Evolutionary conservation across 345 rosid genomes (phyloP), one percentile per base, ranked within the genome.

Genomic region (Populus euphratica): DNA sequence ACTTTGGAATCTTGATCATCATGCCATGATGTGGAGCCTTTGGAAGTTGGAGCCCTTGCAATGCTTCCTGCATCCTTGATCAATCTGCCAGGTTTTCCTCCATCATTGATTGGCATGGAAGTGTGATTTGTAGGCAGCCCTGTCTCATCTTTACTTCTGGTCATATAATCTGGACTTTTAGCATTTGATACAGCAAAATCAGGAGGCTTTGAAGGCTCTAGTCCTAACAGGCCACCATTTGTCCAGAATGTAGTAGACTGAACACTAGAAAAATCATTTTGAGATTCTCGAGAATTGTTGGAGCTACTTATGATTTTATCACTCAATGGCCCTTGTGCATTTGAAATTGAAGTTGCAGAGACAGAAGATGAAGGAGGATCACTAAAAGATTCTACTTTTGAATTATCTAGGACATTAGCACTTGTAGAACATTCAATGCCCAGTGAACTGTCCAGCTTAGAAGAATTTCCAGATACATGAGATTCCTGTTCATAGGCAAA

Each of bases 201-300:
- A 77, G 96, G 94, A 81, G 99, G 99, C 76, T 92, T 96, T 59
- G 94, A 90, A 65, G 99, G 99, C 66, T 88, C 82, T 76, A 93
- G 98, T 73, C 99, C 99, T 69, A 96, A 85, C 68, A 96, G 88
- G 64, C 96, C 88, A 36, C 99, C 98, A 75, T 96, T 96, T 77
- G 97, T 96, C 99, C 99, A 96, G 81, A 93, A 81, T 47, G 84
- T 82, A 59, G 91, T 88, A 44, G 97, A 68, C 75, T 78, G 86
- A 77, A 77, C 79, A 59, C 74, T 69, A 43, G 85, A 73, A 80
- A 70, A 75, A 79, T 85, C 85, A 65, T 83, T 33, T 27, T 76
- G 85, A 73, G 91, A 73, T 77, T 85, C 88, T 68, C 69, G 88
- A 81, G 83, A 76, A 33, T 79, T 82, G 63, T 43, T 23, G 59